Percentiles rank a stretch among this genome's conserved stretches.
Evolutionary conservation across 371 early-diverging fungal species (phyloP).

Genomic region (Rhizopus stolonifer): DNA sequence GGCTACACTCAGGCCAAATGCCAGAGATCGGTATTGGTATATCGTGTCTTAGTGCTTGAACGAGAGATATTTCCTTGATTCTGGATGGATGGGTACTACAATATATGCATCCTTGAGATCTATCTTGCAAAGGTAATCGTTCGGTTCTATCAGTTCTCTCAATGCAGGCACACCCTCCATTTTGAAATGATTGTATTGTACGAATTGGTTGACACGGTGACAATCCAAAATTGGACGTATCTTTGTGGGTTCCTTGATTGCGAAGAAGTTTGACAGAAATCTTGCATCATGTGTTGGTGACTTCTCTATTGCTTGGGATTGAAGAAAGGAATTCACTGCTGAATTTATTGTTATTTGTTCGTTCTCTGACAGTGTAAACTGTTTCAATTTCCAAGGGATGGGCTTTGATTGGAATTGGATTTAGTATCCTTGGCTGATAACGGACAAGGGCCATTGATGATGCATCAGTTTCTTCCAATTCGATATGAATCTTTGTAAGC

Average conservation of each 20-base stretch:
- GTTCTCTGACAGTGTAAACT: background rate
- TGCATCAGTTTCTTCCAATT: background rate
- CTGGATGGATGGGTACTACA: slow-evolving; percentile 9
- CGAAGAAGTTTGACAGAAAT: no score
- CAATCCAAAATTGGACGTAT: slow-evolving; percentile 6
- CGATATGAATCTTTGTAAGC: background rate
- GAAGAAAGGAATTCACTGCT: background rate
- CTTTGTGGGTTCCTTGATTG: slow-evolving; percentile 7
- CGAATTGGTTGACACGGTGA: slow-evolving; percentile 1
- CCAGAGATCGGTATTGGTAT: slow-evolving; percentile 7
- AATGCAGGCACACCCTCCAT: slow-evolving; percentile 14
- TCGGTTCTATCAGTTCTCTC: slow-evolving; percentile 6
- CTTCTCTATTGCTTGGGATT: slow-evolving; percentile 1
- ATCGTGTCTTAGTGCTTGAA: slow-evolving; percentile 2
- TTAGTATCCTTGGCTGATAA: slow-evolving; percentile 3
- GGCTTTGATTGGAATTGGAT: background rate
- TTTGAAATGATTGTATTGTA: slow-evolving; percentile 13
- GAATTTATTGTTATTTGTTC: background rate
- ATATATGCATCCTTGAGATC: no score
- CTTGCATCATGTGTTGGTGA: background rate
- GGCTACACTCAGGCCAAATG: slow-evolving; percentile 11
- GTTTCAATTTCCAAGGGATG: background rate
- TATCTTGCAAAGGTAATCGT: no score
- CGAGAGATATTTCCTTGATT: slow-evolving; percentile 1
- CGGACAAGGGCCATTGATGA: slow-evolving; percentile 5